Evolutionary conservation across 2,329 filamentous ascomycete species (phyloP).

Genomic region (Pseudogymnoascus sp.): DNA sequence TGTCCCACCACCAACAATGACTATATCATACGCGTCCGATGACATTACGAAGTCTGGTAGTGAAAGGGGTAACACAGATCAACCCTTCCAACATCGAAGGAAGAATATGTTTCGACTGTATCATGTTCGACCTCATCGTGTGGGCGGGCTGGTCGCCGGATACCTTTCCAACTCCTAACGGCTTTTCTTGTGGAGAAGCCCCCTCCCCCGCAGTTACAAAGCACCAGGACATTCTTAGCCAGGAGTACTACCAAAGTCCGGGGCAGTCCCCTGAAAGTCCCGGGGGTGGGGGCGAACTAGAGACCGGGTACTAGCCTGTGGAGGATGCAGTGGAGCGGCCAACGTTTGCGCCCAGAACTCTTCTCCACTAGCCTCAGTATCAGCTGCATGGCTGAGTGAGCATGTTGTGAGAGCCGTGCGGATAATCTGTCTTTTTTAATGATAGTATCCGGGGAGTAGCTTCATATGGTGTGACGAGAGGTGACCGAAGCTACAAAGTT

Average conservation of each 20-base stretch:
- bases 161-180: neutral
- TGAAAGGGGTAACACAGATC: neutral
- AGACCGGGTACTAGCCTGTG: neutral
- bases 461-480: neutral
- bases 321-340: neutral
- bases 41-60: neutral
- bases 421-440: neutral
- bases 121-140: neutral
- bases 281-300: neutral
- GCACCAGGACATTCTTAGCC: neutral
- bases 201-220: neutral
- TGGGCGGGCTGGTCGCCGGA: neutral
- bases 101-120: neutral
- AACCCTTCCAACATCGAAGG: neutral
- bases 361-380: neutral
- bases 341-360: neutral
- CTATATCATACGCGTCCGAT: conserved; percentile 26
- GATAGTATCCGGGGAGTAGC: neutral
- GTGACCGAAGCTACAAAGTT: neutral
- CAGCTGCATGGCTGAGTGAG: neutral
- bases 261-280: neutral
- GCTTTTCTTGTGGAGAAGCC: neutral
- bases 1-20: conserved; percentile 37
- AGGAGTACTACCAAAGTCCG: neutral
- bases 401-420: neutral